Evolutionary conservation across 2,329 filamentous ascomycete species (phyloP), one percentile per base, ranked within the genome.

Genomic region (Grosmannia huntii): DNA sequence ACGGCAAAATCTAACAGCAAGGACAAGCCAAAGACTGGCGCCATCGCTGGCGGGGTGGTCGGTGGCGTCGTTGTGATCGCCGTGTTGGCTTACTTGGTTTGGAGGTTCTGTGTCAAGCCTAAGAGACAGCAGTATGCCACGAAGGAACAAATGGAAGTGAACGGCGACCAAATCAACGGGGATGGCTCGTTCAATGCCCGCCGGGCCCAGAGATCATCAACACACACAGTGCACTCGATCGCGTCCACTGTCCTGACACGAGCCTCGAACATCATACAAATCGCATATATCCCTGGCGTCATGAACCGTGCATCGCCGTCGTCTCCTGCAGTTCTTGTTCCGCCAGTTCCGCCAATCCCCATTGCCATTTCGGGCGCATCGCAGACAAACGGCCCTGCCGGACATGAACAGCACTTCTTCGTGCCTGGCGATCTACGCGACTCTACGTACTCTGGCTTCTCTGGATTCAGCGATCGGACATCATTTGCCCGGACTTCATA

Each of bases 261-360:
- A 62, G 94, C 94, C 54, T 97, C 94, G 67, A 99, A 99, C 75
- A 92, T 99, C 69, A 99, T 99, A 66, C 94, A 97, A 73, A 99
- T 99, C 72, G 94, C 94, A 58, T 99, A 97, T 71, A 97, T 99
- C 64, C 94, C 94, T 16, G 94, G 94, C 60, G 91, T 97, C 66
- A 96, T 90, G 61, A 96, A 96, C 73, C 83, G 92, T 64, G 90
- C 91, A 14, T 85, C 86, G 9, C 87, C 89, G 5, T 85, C 87
- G n/a, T 92, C 90, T 0, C 89, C 89, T 3, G 84, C 83, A 46
- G 75, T 90, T 23, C 80, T 92, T 55, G 87, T 95, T 5, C 90
- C 91, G n/a, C 92, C 92, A 0, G 91, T 99, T 5, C 94, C 94
- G 49, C 90, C 92, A 19, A 90, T 97, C 61, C 92, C 94, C 53